Evolutionary conservation across 2,329 filamentous ascomycete species (phyloP).

Genomic region (Blumeriella jaapii): DNA sequence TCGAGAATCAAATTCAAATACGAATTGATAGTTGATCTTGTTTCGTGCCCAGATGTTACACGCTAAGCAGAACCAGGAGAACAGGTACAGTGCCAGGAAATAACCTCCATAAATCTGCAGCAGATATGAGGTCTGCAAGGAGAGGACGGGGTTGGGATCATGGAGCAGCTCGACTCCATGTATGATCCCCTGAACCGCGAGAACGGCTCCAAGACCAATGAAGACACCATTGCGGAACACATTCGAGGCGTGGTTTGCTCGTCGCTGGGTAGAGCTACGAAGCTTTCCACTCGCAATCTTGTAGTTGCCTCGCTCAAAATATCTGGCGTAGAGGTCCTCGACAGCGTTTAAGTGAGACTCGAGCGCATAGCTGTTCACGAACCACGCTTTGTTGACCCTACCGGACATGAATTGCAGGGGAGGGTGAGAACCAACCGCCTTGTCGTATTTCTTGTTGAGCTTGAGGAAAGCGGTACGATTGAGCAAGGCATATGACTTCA

Average conservation of each 20-base stretch:
- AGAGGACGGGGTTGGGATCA: conserved; percentile 36
- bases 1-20: conserved; percentile 89
- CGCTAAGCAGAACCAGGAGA: conserved; percentile 74
- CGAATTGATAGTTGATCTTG: conserved; percentile 92
- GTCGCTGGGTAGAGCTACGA: conserved; percentile 54
- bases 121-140: conserved; percentile 51
- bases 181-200: conserved; percentile 53
- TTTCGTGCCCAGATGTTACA: conserved; percentile 72
- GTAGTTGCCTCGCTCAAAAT: conserved; percentile 87
- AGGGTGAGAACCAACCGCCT: conserved; percentile 68
- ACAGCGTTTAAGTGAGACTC: conserved; percentile 70
- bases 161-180: conserved; percentile 44
- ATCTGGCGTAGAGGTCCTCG: conserved; percentile 86
- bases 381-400: conserved; percentile 82
- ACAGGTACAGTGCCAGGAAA: conserved; percentile 70
- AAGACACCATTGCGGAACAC: conserved; percentile 53
- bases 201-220: conserved; percentile 55
- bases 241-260: conserved; percentile 42
- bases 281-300: conserved; percentile 86
- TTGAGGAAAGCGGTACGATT: conserved; percentile 93
- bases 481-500: conserved; percentile 82
- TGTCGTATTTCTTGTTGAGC: conserved; percentile 98
- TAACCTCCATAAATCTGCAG: conserved; percentile 90
- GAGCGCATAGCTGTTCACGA: conserved; percentile 77
- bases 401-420: conserved; percentile 77